Base-by-base conservation (phyloP, 1,284 basidiomycete species). In the Stygiomarasmius scandens region DNA sequence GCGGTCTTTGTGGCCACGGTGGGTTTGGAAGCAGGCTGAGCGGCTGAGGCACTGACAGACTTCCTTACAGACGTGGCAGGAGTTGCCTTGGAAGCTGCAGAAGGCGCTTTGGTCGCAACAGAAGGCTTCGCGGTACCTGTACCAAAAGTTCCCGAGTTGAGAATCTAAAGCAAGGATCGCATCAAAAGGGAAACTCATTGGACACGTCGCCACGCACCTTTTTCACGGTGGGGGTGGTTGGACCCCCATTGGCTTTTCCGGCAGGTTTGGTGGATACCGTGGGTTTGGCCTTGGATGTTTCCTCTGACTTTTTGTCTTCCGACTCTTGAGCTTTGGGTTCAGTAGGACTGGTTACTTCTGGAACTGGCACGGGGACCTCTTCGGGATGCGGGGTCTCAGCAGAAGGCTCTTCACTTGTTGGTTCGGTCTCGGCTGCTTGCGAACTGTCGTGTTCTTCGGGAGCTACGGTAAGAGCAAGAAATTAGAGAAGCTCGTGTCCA, bases 141-240 rank as follows among this genome's bases (percentile, higher is more conserved):
- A 61, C 85, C 83, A 76, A 87, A 86, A 62, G 86, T 88, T 63
- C 86, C 84, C 59, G 86, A 83, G 71, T 75, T 85, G 64, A 87
- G 75, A 60, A 88, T 79, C 89, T 91, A 68, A 54, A 60, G 56
- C 50, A 55, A 51, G 65, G 63, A 67, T 68, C 64, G 66, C 60
- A 62, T 66, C 52, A 68, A 64, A 52, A 55, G 64, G 66, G 14
- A 68, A 68, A 45, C 62, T 63, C 61, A 63, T 66, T 53, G 67
- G 65, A 56, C 58, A 66, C 69, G 63, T 52, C 52, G 64, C 52
- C 61, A 77, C 79, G 57, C 65, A 85, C 88, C 81, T 86, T 89
- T 74, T 85, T 90, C 54, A 86, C 85, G 19, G 78, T 69, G 52
- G 84, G 80, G 36, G 83, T 81, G 45, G 79, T 71, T 44, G 81